Evolutionary conservation across 1,284 basidiomycete genomes (phyloP).

Genomic region (Anthracocystis setariae): DNA sequence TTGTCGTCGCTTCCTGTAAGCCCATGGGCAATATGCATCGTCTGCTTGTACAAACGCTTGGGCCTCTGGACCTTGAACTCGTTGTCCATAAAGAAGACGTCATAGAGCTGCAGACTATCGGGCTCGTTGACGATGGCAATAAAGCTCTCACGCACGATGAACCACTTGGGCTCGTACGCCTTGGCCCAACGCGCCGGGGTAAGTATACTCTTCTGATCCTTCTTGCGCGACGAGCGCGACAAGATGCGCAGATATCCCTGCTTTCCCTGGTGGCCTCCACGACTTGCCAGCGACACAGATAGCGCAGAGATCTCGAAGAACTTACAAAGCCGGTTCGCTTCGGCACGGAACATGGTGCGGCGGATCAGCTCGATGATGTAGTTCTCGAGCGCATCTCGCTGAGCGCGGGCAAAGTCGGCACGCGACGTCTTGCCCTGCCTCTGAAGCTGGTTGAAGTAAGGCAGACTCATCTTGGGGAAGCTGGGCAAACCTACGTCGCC

Average conservation of each 20-base stretch:
- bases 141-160: constrained; percentile 91
- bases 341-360: constrained; percentile 90
- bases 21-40: constrained; percentile 58
- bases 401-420: constrained; percentile 80
- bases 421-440: constrained; percentile 67
- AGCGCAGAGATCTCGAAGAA: constrained; percentile 95
- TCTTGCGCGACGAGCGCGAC: constrained; percentile 69
- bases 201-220: constrained; percentile 69
- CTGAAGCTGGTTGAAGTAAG: constrained; percentile 81
- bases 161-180: constrained; percentile 85
- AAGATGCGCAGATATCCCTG: constrained; percentile 80
- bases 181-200: constrained; percentile 73
- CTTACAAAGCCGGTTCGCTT: constrained; percentile 88
- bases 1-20: constrained; percentile 50
- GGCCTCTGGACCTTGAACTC: constrained; percentile 83
- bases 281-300: constrained; percentile 82
- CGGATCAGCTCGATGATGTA: constrained; percentile 86
- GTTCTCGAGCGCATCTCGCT: constrained; percentile 84
- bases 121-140: constrained; percentile 87
- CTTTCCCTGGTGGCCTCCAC: constrained; percentile 81
- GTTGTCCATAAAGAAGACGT: constrained; percentile 91
- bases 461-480: constrained; percentile 86
- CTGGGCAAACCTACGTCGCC: constrained; percentile 80
- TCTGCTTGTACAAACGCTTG: constrained; percentile 68
- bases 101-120: constrained; percentile 78